phyloP scores from a whole-genome alignment of 2,329 filamentous ascomycete genomes.

The Pestalotiopsis sp. region DNA sequence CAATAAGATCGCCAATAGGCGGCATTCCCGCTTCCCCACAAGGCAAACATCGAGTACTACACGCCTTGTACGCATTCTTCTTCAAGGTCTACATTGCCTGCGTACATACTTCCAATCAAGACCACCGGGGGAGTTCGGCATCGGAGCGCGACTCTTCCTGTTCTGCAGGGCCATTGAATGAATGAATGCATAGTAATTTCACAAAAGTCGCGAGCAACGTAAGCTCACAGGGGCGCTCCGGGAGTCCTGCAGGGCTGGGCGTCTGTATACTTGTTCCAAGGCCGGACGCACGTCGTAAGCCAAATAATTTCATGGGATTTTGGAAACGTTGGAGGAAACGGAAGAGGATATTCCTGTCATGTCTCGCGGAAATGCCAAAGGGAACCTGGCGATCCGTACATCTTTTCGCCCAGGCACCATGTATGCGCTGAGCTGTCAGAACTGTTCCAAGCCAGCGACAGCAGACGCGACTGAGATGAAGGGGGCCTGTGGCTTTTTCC shows the following conservation, averaged over 20 bases:
- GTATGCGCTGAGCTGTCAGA: not conserved
- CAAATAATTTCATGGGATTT: too few relatives aligned
- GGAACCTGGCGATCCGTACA: not conserved
- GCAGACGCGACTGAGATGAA: not conserved
- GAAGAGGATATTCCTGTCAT: not conserved
- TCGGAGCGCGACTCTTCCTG: not conserved
- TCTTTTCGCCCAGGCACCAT: not conserved
- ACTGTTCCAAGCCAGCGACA: not conserved
- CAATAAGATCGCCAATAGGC: not conserved
- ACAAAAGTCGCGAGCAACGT: not conserved
- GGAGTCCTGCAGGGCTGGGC: not conserved
- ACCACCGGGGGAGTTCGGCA: not conserved
- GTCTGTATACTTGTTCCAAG: not conserved
- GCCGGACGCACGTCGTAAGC: not conserved
- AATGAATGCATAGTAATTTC: not conserved
- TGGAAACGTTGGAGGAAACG: too few relatives aligned
- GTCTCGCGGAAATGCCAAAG: not conserved
- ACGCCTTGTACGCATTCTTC: too few relatives aligned
- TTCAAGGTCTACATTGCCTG: too few relatives aligned
- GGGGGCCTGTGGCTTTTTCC: not conserved
- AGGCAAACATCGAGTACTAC: not conserved
- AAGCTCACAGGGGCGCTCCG: not conserved
- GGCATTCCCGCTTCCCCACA: slow-evolving; percentile 8
- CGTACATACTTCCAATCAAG: not conserved
- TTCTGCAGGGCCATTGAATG: not conserved